Evolutionary conservation across 164 flowering plant genomes (phyloP).

Genomic region (Sextonia rubra): DNA sequence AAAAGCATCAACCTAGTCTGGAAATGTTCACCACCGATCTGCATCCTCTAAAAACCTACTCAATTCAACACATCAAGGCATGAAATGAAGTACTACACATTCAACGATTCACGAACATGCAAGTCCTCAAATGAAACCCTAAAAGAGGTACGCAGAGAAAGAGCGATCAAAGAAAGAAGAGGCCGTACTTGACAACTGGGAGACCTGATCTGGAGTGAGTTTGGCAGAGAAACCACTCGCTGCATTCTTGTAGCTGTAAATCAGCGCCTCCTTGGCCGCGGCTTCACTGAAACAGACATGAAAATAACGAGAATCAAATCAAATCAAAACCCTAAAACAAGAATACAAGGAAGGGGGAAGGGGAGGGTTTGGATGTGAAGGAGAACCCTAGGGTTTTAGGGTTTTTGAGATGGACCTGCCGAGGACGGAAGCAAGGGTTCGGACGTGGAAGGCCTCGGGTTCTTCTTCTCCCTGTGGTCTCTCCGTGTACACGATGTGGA

Average conservation of each 20-base stretch:
- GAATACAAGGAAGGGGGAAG: neutral
- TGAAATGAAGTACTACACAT: too few species aligned
- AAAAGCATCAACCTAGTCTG: too few species aligned
- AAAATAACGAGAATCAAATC: neutral
- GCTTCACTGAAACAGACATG: constrained; percentile 46
- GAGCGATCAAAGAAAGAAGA: too few species aligned
- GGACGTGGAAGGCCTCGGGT: constrained; percentile 52
- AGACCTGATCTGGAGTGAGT: constrained; percentile 79
- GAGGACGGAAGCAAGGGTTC: constrained; percentile 58
- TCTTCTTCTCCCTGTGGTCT: constrained; percentile 47
- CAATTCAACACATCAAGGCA: too few species aligned
- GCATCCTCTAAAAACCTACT: too few species aligned
- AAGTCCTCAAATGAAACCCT: too few species aligned
- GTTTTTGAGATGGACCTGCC: constrained; percentile 46
- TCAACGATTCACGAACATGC: too few species aligned
- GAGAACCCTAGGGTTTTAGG: neutral
- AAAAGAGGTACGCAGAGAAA: too few species aligned
- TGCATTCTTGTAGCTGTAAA: constrained; percentile 78
- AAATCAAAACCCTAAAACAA: neutral
- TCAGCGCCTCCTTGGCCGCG: constrained; percentile 73
- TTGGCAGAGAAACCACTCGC: constrained; percentile 89
- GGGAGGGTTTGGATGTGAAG: neutral
- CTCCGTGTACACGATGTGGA: constrained; percentile 74
- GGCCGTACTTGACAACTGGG: constrained; percentile 50
- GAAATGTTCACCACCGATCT: too few species aligned